Conservation (phyloP, 2,329 filamentous ascomycete genomes). For the Rhytidhysteron rufulum region DNA sequence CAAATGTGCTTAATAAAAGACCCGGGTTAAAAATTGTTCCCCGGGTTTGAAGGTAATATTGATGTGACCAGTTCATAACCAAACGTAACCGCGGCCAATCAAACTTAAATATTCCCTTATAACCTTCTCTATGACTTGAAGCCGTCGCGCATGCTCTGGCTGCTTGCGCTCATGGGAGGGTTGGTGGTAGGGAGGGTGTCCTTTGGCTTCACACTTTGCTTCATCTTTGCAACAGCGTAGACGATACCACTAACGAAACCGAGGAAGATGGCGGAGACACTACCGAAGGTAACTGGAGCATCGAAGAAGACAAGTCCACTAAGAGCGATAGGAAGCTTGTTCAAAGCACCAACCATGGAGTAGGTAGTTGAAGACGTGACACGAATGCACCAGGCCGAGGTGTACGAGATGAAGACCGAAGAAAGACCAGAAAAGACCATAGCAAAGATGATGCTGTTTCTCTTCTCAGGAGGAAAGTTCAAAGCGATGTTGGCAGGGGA, state of each 20-base stretch:
- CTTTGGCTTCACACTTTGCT: constrained; percentile 66
- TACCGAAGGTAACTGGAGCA: constrained; percentile 86
- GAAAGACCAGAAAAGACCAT: constrained; percentile 94
- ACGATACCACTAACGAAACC: constrained; percentile 92
- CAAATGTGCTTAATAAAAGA: too few species aligned
- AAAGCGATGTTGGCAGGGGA: constrained; percentile 73
- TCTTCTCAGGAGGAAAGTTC: constrained; percentile 83
- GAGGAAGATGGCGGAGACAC: constrained; percentile 83
- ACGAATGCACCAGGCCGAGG: constrained; percentile 96
- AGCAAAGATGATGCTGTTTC: constrained; percentile 75
- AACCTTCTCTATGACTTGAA: constrained; percentile 57
- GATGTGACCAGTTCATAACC: too few species aligned
- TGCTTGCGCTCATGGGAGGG: constrained; percentile 79
- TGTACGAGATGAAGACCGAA: constrained; percentile 98
- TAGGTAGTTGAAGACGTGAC: constrained; percentile 97
- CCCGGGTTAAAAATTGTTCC: too few species aligned
- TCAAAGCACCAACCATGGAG: constrained; percentile 96
- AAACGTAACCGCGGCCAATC: too few species aligned
- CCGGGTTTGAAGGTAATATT: too few species aligned
- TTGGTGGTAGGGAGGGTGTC: constrained; percentile 64
- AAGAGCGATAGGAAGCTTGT: constrained; percentile 94
- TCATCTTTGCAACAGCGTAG: constrained; percentile 81
- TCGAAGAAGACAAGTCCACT: constrained; percentile 94
- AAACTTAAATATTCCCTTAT: too few species aligned
- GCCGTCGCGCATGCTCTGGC: constrained; percentile 83